Evolutionary conservation across 352 stramenopile species (phyloP), one percentile per base, ranked within the genome.

Genomic region (Blastocystis hominis): DNA sequence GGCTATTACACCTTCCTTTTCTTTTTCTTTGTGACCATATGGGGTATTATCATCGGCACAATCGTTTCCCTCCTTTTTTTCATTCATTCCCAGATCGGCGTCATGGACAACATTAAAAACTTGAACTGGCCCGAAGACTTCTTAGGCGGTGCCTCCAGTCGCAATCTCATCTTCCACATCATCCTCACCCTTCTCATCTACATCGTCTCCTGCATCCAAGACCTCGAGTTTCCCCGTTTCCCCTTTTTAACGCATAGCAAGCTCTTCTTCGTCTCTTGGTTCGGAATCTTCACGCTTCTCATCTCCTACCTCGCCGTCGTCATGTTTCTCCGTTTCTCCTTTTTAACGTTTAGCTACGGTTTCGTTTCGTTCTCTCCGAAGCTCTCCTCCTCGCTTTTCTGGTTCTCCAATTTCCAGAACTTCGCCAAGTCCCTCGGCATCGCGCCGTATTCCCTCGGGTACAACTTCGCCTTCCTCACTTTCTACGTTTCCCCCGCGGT

Each of bases 181-280:
- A 3, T 76, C 36, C 34, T 42, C 3, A 38, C 64, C 9, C 20
- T 54, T 46, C 20, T 76, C 64, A 40, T 7, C 34, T 76, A 76
- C 47, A 17, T 76, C 20, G 36, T 76, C 3, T 76, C 36, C 17
- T 40, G 36, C 4, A 76, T 76, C 44, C 64, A 42, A 5, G 42
- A 76, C 47, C 50, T 42, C 42, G 55, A 76, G 64, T 30, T 30
- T 30, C 24, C 24, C 24, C 24, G 24, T 30, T 30, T 30, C 24
- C 24, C 24, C 24, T 30, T 30, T 30, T 30, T 30, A 0, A 30
- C 24, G 24, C 24, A 30, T 30, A 30, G 24, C 24, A 50, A 76
- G 64, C 64, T 76, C 13, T 76, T 53, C 38, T 76, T 76, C 64
- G 64, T 76, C 36, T 76, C 64, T 13, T 76, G 64, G 64, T 76